Evolutionary conservation across 768 basidiomycete species (phyloP), one percentile per base, ranked within the genome.

Genomic region (Rhodotorula sphaerocarpa): DNA sequence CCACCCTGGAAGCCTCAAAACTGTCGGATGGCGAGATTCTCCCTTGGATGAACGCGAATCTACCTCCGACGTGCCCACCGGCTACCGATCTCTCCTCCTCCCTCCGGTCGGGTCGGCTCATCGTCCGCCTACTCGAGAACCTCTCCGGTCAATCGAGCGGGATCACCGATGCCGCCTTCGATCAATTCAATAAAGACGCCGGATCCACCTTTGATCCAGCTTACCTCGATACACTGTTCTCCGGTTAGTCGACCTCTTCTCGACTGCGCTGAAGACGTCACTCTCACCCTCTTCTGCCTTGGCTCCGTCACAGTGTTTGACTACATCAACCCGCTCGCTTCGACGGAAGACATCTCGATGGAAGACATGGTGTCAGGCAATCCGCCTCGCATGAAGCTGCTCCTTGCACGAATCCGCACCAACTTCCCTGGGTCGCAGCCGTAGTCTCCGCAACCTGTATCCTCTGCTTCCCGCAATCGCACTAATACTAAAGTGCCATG

Each of bases 271-370:
- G 43, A 44, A 20, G 11, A 18, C 20, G 36, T 60, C 83, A 84
- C 7, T 20, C 43, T 52, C 33, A 55, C 28, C 14, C 6, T 2
- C 33, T 21, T 51, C 57, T 31, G 51, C 54, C 1, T 36, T 30
- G 31, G 5, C 78, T 84, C 1, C 78, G 81, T 0, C 81, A 81
- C 23, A 87, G 88, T 21, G 81, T 86, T 15, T 84, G 90, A 4
- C 83, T 84, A 2, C 87, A 90, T 44, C 75, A 80, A 18, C 78
- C 79, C 59, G 68, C 73, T 64, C 86, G 90, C 72, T 86, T 92
- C 67, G 87, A 86, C 93, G 79, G 91, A 87, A 14, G 83, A 84
- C 64, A 86, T 96, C 36, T 90, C 87, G 70, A 92, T 95, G 76
- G 93, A 93, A 73, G 93, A 97, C 75, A 80, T 97, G 39, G 80